Percentiles rank a stretch among this genome's conserved stretches.
phyloP scores from a whole-genome alignment of 2,329 filamentous ascomycete genomes.

The Alternaria gansuensis region DNA sequence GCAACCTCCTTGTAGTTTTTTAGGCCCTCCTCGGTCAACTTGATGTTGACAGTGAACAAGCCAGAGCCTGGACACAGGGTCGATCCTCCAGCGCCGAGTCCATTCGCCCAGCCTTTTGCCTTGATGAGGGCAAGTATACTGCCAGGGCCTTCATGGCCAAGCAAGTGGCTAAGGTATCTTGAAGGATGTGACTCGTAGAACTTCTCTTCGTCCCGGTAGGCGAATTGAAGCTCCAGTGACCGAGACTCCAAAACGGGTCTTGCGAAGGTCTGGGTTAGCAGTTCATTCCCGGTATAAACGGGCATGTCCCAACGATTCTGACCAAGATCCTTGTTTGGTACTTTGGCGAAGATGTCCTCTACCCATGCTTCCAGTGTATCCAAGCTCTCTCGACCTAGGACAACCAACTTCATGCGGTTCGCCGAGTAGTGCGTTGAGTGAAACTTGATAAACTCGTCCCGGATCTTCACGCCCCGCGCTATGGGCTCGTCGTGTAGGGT shows the following conservation, averaged over 20 bases:
- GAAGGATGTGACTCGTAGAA: constrained; percentile 83
- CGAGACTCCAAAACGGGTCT: constrained; percentile 92
- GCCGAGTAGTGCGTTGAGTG: constrained; percentile 90
- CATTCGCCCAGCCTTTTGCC: constrained; percentile 87
- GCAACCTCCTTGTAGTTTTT: constrained; percentile 83
- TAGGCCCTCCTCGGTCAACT: constrained; percentile 84
- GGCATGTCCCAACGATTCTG: constrained; percentile 73
- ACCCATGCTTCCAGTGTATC: constrained; percentile 87
- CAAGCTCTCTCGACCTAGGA: constrained; percentile 81
- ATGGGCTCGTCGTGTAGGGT: constrained; percentile 85
- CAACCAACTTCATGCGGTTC: constrained; percentile 91
- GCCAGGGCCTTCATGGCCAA: constrained; percentile 91
- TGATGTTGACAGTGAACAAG: constrained; percentile 80
- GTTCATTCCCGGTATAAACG: constrained; percentile 67
- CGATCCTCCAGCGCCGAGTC: constrained; percentile 78
- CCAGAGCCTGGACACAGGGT: constrained; percentile 81
- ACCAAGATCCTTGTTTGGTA: constrained; percentile 82
- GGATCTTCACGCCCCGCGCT: constrained; percentile 80
- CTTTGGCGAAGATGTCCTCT: constrained; percentile 79
- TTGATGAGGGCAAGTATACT: constrained; percentile 92
- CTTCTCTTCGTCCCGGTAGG: constrained; percentile 83
- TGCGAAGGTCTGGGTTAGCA: constrained; percentile 78
- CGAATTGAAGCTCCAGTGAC: constrained; percentile 81
- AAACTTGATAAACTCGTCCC: constrained; percentile 92
- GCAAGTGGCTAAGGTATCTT: constrained; percentile 85